These are phyloP conservation scores for Sclerotinia trifoliorum DNA, from an alignment of 2,329 filamentous ascomycete genomes.

Conservation along the genomic window DNA sequence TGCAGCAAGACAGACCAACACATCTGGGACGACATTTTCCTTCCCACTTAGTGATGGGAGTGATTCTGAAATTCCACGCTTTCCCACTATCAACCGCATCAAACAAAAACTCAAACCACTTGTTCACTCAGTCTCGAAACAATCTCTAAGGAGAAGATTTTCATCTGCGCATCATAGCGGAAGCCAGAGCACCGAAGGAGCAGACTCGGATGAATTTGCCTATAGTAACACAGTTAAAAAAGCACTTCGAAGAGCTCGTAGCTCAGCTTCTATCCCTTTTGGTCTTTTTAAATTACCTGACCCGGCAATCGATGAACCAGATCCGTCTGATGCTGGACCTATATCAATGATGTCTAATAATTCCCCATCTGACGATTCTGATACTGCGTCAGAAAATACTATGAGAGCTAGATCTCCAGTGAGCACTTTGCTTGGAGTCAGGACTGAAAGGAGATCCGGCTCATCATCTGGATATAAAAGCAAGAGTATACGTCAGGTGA, in stretches of 20 bases:
- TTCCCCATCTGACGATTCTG: background rate
- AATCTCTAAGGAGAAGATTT: background rate
- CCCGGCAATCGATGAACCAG: background rate
- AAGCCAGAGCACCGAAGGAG: background rate
- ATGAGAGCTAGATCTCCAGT: slow-evolving; percentile 17
- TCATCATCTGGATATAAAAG: background rate
- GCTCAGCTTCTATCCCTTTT: slow-evolving; percentile 15
- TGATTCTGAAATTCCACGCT: slow-evolving; percentile 15
- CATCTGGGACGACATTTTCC: slow-evolving; percentile 4
- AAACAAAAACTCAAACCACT: slow-evolving; percentile 12
- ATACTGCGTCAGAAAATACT: background rate
- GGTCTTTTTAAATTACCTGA: slow-evolving; percentile 12
- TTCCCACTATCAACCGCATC: background rate
- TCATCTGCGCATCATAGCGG: background rate
- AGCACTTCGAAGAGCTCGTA: slow-evolving; percentile 11
- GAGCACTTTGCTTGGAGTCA: background rate
- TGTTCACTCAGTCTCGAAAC: slow-evolving; percentile 13
- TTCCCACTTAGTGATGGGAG: slow-evolving; percentile 15
- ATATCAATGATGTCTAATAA: background rate
- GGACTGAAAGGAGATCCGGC: background rate
- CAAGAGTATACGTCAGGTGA: background rate
- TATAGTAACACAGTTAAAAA: slow-evolving; percentile 1
- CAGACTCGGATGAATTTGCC: background rate
- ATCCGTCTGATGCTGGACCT: background rate
- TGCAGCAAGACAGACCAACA: background rate